These are phyloP conservation scores for Ascochyta viciae-villosae DNA, from an alignment of 2,329 filamentous ascomycete genomes.

Conservation along the genomic window DNA sequence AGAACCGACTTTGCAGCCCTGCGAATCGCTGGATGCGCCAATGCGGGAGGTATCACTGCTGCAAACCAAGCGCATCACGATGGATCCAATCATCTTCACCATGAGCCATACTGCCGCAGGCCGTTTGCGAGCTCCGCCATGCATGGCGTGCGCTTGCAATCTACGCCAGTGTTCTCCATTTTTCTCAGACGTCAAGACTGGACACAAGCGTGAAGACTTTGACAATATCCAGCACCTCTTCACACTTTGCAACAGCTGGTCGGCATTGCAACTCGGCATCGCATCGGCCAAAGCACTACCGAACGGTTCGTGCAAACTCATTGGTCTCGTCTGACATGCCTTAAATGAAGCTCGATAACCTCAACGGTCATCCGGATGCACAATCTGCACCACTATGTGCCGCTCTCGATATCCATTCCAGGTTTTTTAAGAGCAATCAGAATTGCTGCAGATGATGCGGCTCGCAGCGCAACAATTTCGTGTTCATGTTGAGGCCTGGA, in stretches of 20 bases:
- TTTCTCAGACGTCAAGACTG: slow-evolving; percentile 5
- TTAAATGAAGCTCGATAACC: background rate
- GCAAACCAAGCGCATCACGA: background rate
- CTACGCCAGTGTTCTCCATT: background rate
- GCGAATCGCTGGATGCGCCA: slow-evolving; percentile 3
- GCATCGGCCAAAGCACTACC: slow-evolving; percentile 12
- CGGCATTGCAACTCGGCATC: slow-evolving; percentile 10
- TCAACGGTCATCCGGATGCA: slow-evolving; percentile 2
- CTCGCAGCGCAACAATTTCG: background rate
- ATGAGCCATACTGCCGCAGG: slow-evolving; percentile 5
- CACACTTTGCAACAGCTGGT: background rate
- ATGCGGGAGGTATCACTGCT: slow-evolving; percentile 1
- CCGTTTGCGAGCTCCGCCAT: slow-evolving; percentile 6
- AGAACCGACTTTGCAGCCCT: slow-evolving; percentile 1
- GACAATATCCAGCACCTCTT: background rate
- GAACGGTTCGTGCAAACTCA: slow-evolving; percentile 9
- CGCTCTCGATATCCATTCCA: slow-evolving; percentile 1
- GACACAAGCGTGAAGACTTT: background rate
- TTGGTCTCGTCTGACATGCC: slow-evolving; percentile 8
- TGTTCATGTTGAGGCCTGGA: background rate
- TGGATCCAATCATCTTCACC: slow-evolving; percentile 1
- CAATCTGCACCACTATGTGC: slow-evolving; percentile 10
- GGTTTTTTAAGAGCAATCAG: background rate
- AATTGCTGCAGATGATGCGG: slow-evolving; percentile 1
- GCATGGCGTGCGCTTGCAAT: slow-evolving; percentile 4